A percentile compares a stretch with the other conserved stretches of the same genome.
Conservation (phyloP, 768 basidiomycete genomes). For the Podaxis sp. region DNA sequence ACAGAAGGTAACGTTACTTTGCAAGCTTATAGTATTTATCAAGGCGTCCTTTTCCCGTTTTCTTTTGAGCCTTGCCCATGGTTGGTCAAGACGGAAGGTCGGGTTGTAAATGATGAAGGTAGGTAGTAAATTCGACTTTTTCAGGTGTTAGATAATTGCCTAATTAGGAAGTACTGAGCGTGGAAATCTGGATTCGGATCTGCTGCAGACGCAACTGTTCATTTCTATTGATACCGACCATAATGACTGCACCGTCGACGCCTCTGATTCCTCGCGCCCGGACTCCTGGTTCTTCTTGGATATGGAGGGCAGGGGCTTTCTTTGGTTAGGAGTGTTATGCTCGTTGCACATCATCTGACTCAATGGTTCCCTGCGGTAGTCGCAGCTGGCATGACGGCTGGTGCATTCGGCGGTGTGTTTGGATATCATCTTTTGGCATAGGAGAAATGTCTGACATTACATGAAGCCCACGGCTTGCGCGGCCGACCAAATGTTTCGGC, state of each 20-base stretch:
- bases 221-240: constrained; percentile 7
- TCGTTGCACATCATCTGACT: not conserved
- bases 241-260: constrained; percentile 20
- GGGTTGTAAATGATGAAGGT: constrained; percentile 12
- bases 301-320: constrained; percentile 43
- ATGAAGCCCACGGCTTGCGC: constrained; percentile 53
- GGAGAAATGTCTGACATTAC: not conserved
- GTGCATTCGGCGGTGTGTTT: constrained; percentile 58
- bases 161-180: not conserved
- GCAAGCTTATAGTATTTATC: constrained; percentile 98
- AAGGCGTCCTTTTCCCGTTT: constrained; percentile 92
- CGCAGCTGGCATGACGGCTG: constrained; percentile 53
- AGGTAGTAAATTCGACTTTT: not conserved
- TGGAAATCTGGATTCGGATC: constrained; percentile 15
- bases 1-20: constrained; percentile 48
- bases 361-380: constrained; percentile 17
- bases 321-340: constrained; percentile 30
- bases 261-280: constrained; percentile 23
- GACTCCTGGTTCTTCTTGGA: constrained; percentile 21
- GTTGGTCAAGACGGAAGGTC: constrained; percentile 6
- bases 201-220: not conserved
- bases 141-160: not conserved
- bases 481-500: constrained; percentile 43
- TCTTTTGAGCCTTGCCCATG: constrained; percentile 87
- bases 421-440: not conserved